phyloP scores from a whole-genome alignment of 352 stramenopile genomes.

The Plasmopara viticola region DNA sequence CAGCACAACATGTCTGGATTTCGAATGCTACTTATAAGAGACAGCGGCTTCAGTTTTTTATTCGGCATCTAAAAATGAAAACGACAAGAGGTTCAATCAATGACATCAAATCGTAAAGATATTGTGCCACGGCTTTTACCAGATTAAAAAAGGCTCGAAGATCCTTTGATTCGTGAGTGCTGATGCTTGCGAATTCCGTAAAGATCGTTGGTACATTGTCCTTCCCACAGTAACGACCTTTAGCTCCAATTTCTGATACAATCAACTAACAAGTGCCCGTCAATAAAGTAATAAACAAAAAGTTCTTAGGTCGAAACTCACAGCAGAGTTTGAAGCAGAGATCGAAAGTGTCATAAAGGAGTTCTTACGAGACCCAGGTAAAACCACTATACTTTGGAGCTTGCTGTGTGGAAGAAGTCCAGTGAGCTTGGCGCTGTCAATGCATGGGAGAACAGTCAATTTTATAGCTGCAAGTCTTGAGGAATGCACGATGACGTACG shows the following conservation, averaged over 20 bases:
- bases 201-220: slow-evolving; percentile 54
- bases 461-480: background rate
- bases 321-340: slow-evolving; percentile 30
- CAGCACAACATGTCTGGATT: slow-evolving; percentile 40
- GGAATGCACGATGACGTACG: slow-evolving; percentile 18
- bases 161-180: slow-evolving; percentile 46
- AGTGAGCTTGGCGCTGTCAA: slow-evolving; percentile 26
- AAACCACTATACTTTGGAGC: slow-evolving; percentile 34
- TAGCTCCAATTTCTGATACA: slow-evolving; percentile 55
- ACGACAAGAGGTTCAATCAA: slow-evolving; percentile 1
- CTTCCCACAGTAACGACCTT: slow-evolving; percentile 38
- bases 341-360: slow-evolving; percentile 44
- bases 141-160: slow-evolving; percentile 26
- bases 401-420: slow-evolving; percentile 49
- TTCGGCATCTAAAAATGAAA: slow-evolving; percentile 10
- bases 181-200: slow-evolving; percentile 41
- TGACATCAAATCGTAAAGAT: background rate
- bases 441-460: slow-evolving; percentile 8
- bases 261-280: slow-evolving; percentile 18
- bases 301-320: slow-evolving; percentile 5
- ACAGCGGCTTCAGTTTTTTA: slow-evolving; percentile 57
- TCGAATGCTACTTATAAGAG: slow-evolving; percentile 31
- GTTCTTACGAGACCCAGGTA: slow-evolving; percentile 39
- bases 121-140: slow-evolving; percentile 12
- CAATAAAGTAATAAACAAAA: background rate